Evolutionary conservation across 1,284 basidiomycete genomes (phyloP).

Genomic region (Erythrobasidium hasegawianum): DNA sequence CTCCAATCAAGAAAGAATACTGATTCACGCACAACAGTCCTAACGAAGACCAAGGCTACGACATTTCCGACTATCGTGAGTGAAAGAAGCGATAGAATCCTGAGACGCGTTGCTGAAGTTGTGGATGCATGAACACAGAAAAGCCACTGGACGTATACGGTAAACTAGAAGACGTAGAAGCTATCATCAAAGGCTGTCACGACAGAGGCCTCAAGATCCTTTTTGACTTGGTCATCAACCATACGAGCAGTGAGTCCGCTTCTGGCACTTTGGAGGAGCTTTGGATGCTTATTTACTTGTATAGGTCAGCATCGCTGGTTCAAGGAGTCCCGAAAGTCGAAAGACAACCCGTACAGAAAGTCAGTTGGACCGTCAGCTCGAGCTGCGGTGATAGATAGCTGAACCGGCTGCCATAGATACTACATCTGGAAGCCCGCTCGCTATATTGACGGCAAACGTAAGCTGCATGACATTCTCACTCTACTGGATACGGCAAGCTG

Average conservation of each 20-base stretch:
- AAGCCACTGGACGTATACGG: constrained; percentile 26
- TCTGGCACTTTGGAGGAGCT: background rate
- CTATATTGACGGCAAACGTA: constrained; percentile 51
- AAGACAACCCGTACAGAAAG: constrained; percentile 61
- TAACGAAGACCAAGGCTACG: constrained; percentile 40
- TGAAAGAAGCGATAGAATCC: too few species aligned
- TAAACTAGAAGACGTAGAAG: constrained; percentile 22
- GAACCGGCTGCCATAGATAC: constrained; percentile 52
- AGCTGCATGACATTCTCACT: too few species aligned
- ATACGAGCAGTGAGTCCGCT: constrained; percentile 15
- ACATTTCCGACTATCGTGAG: constrained; percentile 45
- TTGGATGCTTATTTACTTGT: background rate
- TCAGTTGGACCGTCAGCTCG: background rate
- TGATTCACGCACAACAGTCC: background rate
- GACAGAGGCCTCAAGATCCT: constrained; percentile 56
- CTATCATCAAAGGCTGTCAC: constrained; percentile 54
- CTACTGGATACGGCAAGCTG: too few species aligned
- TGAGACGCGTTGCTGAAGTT: background rate
- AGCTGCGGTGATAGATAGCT: background rate
- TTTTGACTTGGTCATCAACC: constrained; percentile 34
- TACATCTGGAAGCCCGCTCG: constrained; percentile 74
- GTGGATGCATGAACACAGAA: too few species aligned
- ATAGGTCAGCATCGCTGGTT: constrained; percentile 67
- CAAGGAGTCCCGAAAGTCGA: constrained; percentile 60
- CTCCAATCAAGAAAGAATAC: background rate